These are phyloP conservation scores for Pseudogymnoascus sp. DNA, from an alignment of 2,329 filamentous ascomycete species.

Conservation along the genomic window DNA sequence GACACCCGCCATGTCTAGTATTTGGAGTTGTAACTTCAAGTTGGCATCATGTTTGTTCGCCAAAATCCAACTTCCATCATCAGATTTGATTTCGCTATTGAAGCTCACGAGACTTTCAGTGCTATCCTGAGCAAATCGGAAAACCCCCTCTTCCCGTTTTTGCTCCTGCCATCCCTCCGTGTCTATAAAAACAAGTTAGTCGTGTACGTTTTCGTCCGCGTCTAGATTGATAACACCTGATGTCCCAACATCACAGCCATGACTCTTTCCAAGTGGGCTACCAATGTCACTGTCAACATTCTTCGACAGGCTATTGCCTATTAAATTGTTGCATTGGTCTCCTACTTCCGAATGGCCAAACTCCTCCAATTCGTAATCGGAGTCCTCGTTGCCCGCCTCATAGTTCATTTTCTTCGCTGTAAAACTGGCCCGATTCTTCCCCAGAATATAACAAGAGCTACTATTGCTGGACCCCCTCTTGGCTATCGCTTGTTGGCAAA, in stretches of 20 bases:
- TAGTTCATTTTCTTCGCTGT: background rate
- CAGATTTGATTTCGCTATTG: background rate
- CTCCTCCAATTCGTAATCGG: background rate
- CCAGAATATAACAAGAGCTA: background rate
- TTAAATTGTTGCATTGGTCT: background rate
- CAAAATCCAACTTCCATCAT: background rate
- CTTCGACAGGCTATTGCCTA: background rate
- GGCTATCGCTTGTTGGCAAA: background rate
- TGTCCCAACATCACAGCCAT: background rate
- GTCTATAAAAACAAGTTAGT: background rate
- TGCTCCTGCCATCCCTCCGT: background rate
- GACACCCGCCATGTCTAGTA: background rate
- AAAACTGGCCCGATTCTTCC: background rate
- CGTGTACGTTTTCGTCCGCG: background rate
- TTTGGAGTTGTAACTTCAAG: background rate
- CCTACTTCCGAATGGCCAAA: background rate
- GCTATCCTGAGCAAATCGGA: background rate
- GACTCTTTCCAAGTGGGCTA: background rate
- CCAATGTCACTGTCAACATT: background rate
- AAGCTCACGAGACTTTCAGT: background rate
- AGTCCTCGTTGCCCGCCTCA: background rate
- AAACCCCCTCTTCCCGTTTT: background rate
- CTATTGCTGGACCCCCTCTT: background rate
- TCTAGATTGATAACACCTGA: background rate
- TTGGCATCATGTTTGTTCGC: background rate